A percentile compares a stretch with the other conserved stretches of the same genome.
These are phyloP conservation scores for Nemania bipapillata DNA, from an alignment of 2,329 filamentous ascomycete genomes.

Conservation along the genomic window DNA sequence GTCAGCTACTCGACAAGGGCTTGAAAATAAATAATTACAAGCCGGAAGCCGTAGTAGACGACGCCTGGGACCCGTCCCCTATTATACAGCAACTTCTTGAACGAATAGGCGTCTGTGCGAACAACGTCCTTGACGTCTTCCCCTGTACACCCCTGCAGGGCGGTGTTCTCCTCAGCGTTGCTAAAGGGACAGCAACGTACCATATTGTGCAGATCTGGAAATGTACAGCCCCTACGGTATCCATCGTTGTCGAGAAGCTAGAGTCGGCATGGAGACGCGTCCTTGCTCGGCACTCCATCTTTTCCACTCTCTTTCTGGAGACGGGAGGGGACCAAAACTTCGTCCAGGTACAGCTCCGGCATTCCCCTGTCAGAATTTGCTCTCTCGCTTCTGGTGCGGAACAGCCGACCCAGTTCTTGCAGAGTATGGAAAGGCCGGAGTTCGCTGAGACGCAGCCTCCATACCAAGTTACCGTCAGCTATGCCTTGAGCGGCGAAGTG, in stretches of 20 bases:
- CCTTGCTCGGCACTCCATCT: slow-evolving; percentile 2
- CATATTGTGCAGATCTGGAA: slow-evolving; percentile 20
- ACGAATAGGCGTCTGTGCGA: slow-evolving; percentile 5
- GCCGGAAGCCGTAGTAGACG: slow-evolving; percentile 15
- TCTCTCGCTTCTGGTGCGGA: background rate
- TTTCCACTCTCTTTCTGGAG: slow-evolving; percentile 8
- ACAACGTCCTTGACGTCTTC: slow-evolving; percentile 8
- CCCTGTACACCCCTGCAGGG: slow-evolving; percentile 37
- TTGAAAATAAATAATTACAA: slow-evolving; percentile 15
- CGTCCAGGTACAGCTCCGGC: slow-evolving; percentile 8
- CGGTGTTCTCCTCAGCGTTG: slow-evolving; percentile 35
- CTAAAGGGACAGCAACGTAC: slow-evolving; percentile 18
- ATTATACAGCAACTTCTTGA: slow-evolving; percentile 8
- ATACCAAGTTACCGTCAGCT: slow-evolving; percentile 3
- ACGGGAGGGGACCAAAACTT: slow-evolving; percentile 11
- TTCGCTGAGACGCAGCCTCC: slow-evolving; percentile 1
- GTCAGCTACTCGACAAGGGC: slow-evolving; percentile 14
- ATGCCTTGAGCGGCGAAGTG: slow-evolving; percentile 3
- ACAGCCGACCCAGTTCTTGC: background rate
- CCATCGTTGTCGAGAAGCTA: background rate
- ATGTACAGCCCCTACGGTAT: background rate
- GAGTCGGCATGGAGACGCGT: background rate
- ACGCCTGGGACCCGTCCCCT: slow-evolving; percentile 6
- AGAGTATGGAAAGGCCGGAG: slow-evolving; percentile 1
- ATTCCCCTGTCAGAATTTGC: background rate